phyloP scores from a whole-genome alignment of 1,284 basidiomycete genomes.

The Pseudozyma tsukubaensis region DNA sequence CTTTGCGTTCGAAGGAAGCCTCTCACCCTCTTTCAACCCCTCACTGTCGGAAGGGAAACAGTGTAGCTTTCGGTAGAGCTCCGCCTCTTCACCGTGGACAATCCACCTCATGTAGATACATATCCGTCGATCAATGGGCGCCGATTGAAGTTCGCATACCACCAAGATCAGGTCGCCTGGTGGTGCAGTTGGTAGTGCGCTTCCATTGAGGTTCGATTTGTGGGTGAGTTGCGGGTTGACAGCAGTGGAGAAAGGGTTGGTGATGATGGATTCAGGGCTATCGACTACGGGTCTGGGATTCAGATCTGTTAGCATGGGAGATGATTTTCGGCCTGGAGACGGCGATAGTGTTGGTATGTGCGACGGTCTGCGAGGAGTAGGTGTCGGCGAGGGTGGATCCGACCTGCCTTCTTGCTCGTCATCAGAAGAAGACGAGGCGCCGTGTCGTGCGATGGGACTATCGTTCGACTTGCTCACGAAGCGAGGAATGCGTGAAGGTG shows the following conservation, averaged over 20 bases:
- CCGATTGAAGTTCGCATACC: constrained; percentile 45
- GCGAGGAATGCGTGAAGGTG: constrained; percentile 31
- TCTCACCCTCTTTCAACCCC: neutral
- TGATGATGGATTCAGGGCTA: too few relatives aligned
- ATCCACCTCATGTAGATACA: constrained; percentile 49
- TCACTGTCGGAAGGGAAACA: neutral
- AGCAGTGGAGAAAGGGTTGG: too few relatives aligned
- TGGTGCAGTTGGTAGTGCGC: constrained; percentile 11
- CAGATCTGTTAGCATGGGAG: constrained; percentile 18
- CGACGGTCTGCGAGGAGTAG: constrained; percentile 5
- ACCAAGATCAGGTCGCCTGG: constrained; percentile 44
- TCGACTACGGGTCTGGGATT: too few relatives aligned
- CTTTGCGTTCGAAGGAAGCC: constrained; percentile 1
- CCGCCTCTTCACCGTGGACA: constrained; percentile 38
- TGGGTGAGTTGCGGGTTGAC: neutral
- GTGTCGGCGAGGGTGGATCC: constrained; percentile 14
- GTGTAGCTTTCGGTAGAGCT: constrained; percentile 3
- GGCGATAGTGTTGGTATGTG: neutral
- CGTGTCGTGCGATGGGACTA: neutral
- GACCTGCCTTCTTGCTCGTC: too few relatives aligned
- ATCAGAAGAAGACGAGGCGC: constrained; percentile 16
- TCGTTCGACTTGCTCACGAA: neutral
- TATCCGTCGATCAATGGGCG: constrained; percentile 38
- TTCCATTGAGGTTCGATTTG: neutral
- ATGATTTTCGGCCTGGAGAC: neutral